Base-by-base conservation (phyloP, 108 stramenopile species). In the Epithemia pelagica region DNA sequence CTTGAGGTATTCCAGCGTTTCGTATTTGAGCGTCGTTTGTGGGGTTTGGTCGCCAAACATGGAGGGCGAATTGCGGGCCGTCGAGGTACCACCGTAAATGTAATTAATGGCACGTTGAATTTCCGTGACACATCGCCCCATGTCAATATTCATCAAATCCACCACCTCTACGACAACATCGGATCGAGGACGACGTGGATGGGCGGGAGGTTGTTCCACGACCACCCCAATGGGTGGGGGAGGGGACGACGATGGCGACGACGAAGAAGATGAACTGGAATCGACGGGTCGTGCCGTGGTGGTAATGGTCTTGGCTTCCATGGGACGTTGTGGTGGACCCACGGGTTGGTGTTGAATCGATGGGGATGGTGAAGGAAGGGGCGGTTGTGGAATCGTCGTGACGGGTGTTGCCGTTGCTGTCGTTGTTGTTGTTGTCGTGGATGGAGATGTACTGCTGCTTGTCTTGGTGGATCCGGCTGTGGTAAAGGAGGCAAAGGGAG, bases 1-100 rank as follows among this genome's bases (percentile, higher is more conserved):
- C 37, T 46, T 46, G 37, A 46, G 37, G 37, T 46, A 46, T 46
- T 46, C 37, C 37, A 46, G 37, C 37, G 37, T 46, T 46, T 46
- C 37, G 37, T 46, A 46, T 46, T 46, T 46, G 10, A 46, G 15
- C 15, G 37, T 5, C 15, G 5, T 5, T 15, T 10, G 15, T 46
- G 37, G 37, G 5, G 5, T 5, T 15, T 10, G 15, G 37, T 5
- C 37, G 10, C 37, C 37, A n/a, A n/a, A n/a, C n/a, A n/a, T n/a
- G 37, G 10, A 5, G 37, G 37, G 37, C 5, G 5, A 15, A 46
- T 46, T 46, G 37, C 37, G 37, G 37, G 37, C 37, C 37, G 37
- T 46, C 10, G 37, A 46, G 37, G 37, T 46, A 15, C 37, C 37
- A 15, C 37, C 37, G 37, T 46, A 46, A 46, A 46, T 46, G 37